Conservation (phyloP, 1,139 yeast species). For the Suhomyces kunorum region DNA sequence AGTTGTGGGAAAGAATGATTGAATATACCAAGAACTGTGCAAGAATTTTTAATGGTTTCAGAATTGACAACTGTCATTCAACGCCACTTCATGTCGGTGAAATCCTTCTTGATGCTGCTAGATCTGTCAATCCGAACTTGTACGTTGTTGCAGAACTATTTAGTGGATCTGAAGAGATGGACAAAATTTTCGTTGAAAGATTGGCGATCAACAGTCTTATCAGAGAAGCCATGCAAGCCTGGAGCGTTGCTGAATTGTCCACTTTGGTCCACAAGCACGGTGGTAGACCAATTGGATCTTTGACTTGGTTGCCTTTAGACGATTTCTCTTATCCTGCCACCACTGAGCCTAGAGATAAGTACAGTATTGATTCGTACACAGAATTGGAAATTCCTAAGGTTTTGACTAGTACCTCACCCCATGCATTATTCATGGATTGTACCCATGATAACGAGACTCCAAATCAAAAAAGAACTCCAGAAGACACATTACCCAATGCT, state of each 20-base stretch:
- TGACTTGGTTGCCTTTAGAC: conserved; percentile 73
- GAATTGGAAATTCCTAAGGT: conserved; percentile 68
- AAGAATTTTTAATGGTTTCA: conserved; percentile 77
- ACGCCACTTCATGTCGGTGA: conserved; percentile 96
- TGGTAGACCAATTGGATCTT: conserved; percentile 93
- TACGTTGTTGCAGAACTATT: conserved; percentile 94
- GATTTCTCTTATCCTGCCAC: conserved; percentile 66
- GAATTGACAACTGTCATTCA: conserved; percentile 94
- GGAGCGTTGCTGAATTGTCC: conserved; percentile 84
- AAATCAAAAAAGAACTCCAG: conserved; percentile 83
- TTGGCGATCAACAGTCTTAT: conserved; percentile 85
- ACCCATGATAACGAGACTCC: conserved; percentile 96
- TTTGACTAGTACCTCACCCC: conserved; percentile 71
- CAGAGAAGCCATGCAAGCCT: conserved; percentile 97
- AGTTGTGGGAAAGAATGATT: conserved; percentile 85
- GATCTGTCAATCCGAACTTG: conserved; percentile 77
- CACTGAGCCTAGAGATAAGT: conserved; percentile 34
- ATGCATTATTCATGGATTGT: conserved; percentile 95
- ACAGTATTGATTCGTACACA: conserved; percentile 41
- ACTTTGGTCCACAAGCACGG: conserved; percentile 89
- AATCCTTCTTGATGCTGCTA: conserved; percentile 81
- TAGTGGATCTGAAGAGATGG: conserved; percentile 90
- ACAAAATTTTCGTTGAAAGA: conserved; percentile 84
- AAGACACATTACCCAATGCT: conserved; percentile 92
- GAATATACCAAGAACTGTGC: conserved; percentile 76